Conservation (phyloP, 805 yeast genomes). For the Ogataea haglerorum region DNA sequence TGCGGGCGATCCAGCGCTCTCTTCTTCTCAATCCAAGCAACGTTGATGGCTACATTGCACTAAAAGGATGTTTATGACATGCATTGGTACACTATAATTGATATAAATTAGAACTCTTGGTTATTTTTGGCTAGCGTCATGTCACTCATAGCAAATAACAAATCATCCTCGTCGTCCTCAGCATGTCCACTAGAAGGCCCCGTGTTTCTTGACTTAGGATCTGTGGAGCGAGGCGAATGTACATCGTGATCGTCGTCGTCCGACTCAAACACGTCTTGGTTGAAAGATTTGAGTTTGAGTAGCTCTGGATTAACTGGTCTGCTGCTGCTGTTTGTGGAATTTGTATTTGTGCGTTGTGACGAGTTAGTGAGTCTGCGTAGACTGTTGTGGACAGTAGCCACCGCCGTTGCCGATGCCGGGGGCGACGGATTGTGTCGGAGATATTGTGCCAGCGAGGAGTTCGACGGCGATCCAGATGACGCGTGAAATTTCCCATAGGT, state of each 20-base stretch:
- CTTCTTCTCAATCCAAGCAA: slow-evolving; percentile 60
- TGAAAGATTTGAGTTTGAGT: slow-evolving; percentile 30
- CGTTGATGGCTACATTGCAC: slow-evolving; percentile 25
- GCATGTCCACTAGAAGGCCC: slow-evolving; percentile 12
- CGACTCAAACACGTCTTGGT: slow-evolving; percentile 32
- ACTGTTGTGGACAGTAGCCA: slow-evolving; percentile 10
- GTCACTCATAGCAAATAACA: slow-evolving; percentile 71
- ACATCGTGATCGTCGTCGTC: slow-evolving; percentile 32
- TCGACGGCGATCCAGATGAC: slow-evolving; percentile 19
- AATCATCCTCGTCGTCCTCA: slow-evolving; percentile 63
- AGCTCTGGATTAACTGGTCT: slow-evolving; percentile 23
- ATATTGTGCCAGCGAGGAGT: slow-evolving; percentile 18
- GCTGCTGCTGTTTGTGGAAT: slow-evolving; percentile 14
- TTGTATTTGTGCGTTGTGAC: slow-evolving; percentile 18
- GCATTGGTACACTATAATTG: slow-evolving; percentile 4
- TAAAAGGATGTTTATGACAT: slow-evolving; percentile 7
- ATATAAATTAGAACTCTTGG: slow-evolving; percentile 20
- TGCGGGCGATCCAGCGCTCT: slow-evolving; percentile 64
- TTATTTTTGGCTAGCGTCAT: slow-evolving; percentile 42
- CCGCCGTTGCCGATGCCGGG: slow-evolving; percentile 11
- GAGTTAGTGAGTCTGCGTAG: slow-evolving; percentile 14
- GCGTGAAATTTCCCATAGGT: slow-evolving; percentile 22
- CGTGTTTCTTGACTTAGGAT: slow-evolving; percentile 1
- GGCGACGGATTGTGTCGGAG: slow-evolving; percentile 18
- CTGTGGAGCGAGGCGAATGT: slow-evolving; percentile 8